Percentiles rank a stretch among this genome's conserved stretches.
These are phyloP conservation scores for Niebla homalea DNA, from an alignment of 495 filamentous ascomycete species.

Conservation along the genomic window DNA sequence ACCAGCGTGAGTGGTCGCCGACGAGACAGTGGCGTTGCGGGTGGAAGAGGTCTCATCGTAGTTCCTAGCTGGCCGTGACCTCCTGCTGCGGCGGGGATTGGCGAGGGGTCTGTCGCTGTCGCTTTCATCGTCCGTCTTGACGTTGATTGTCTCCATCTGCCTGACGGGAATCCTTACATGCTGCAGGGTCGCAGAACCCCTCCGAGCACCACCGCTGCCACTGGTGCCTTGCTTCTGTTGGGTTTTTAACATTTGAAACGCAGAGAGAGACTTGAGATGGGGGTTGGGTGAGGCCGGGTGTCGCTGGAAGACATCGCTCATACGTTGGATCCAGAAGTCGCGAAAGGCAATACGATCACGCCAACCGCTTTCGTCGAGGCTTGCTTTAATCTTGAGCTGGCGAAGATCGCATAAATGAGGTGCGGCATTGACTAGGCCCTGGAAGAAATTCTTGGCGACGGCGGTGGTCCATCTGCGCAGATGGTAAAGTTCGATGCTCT, in stretches of 20 bases:
- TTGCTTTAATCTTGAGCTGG: conserved; percentile 52
- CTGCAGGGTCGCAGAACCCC: too few relatives aligned
- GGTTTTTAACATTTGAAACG: conserved; percentile 23
- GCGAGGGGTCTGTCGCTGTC: conserved; percentile 6
- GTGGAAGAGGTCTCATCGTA: conserved; percentile 1
- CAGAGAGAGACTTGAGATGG: conserved; percentile 13
- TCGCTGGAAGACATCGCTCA: conserved; percentile 53
- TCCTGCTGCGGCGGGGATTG: conserved; percentile 9
- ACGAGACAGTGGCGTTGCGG: neutral
- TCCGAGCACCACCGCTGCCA: neutral
- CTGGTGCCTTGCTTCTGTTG: neutral
- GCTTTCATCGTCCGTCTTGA: neutral
- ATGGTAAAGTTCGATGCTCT: conserved; percentile 56
- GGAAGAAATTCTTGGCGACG: conserved; percentile 61
- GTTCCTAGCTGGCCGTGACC: neutral
- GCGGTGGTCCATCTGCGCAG: conserved; percentile 54
- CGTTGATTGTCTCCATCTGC: neutral
- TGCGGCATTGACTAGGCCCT: conserved; percentile 57
- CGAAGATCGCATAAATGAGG: conserved; percentile 48
- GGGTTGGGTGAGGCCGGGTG: conserved; percentile 37
- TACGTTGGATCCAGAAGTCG: conserved; percentile 52
- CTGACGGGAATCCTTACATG: neutral
- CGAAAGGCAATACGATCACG: conserved; percentile 62
- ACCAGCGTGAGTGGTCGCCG: neutral
- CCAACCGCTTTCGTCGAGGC: conserved; percentile 51